Percentiles rank a stretch among this genome's conserved stretches.
Conservation (phyloP, 192 early-diverging fungal genomes). For the Lobulomyces angularis region DNA sequence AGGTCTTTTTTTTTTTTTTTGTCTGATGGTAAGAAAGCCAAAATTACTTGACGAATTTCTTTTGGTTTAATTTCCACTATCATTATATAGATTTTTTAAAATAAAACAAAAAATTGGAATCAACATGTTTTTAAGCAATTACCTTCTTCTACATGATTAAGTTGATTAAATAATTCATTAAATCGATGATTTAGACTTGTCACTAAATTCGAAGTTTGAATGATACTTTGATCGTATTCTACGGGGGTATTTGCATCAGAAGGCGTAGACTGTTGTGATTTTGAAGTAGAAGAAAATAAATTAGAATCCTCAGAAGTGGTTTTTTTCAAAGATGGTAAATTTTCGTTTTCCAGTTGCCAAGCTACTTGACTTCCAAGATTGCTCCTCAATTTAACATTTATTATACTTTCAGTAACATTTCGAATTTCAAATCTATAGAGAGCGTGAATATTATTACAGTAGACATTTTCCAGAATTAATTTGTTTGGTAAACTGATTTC, state of each 20-base stretch:
- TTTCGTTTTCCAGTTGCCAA: conserved; percentile 80
- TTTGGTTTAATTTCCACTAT: too few species aligned
- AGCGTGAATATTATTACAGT: conserved; percentile 69
- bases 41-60: conserved; percentile 43
- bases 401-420: conserved; percentile 42
- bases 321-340: conserved; percentile 36
- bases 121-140: too few species aligned
- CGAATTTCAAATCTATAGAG: conserved; percentile 57
- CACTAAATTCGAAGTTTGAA: too few species aligned
- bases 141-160: too few species aligned
- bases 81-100: too few species aligned
- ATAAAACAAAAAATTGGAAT: too few species aligned
- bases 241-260: too few species aligned
- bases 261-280: neutral
- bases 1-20: conserved; percentile 12
- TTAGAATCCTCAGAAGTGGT: neutral
- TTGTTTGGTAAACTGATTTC: conserved; percentile 41
- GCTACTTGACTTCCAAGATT: conserved; percentile 67
- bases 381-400: conserved; percentile 64
- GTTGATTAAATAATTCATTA: conserved; percentile 89
- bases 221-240: too few species aligned
- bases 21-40: conserved; percentile 62
- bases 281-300: neutral
- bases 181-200: too few species aligned
- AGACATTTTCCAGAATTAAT: conserved; percentile 64